phyloP scores from a whole-genome alignment of 371 early-diverging fungal genomes.

The Apophysomyces ossiformis region DNA sequence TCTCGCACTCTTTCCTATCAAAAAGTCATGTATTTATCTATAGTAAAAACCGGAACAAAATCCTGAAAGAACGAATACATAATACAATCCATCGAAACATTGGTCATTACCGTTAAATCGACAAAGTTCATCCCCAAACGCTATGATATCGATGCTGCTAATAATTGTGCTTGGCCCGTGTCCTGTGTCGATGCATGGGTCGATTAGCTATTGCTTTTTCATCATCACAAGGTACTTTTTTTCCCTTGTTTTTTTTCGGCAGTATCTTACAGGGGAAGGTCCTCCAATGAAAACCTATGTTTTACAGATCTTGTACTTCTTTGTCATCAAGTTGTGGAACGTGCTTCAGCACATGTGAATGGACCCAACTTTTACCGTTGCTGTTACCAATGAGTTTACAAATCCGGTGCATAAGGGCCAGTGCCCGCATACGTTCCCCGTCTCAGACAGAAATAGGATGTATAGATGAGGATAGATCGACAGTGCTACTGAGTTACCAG shows the following conservation, averaged over 20 bases:
- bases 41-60: not conserved
- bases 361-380: not conserved
- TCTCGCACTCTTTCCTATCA: not conserved
- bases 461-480: too few species aligned
- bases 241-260: not conserved
- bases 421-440: too few species aligned
- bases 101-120: too few species aligned
- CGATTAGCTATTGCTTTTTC: not conserved
- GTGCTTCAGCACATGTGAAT: not conserved
- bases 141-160: too few species aligned
- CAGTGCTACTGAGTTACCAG: too few species aligned
- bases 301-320: not conserved
- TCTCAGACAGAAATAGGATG: too few species aligned
- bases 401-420: not conserved
- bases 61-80: not conserved
- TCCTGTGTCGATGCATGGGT: too few species aligned
- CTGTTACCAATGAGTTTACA: not conserved
- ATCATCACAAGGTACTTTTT: not conserved
- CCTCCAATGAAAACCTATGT: not conserved
- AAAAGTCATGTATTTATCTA: constrained; percentile 3
- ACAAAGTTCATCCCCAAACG: too few species aligned
- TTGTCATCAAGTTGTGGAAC: not conserved
- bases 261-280: not conserved
- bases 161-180: too few species aligned
- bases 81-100: not conserved